Evolutionary conservation across 73 alveolate species (phyloP), one percentile per base, ranked within the genome.

Genomic region (Paramecium sexaurelia): DNA sequence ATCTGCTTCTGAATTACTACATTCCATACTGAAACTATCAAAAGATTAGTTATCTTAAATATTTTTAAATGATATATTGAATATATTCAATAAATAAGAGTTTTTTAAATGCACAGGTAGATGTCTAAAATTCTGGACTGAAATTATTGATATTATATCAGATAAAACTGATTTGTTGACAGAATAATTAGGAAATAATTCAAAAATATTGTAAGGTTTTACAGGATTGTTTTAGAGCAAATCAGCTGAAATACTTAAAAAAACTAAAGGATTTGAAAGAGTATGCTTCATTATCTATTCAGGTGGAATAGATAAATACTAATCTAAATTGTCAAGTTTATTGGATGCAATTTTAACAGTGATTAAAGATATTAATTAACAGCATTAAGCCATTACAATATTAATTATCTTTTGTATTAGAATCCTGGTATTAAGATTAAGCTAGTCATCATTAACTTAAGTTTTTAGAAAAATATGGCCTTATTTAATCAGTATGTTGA

Each of bases 401-500:
- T 71, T 88, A 15, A 88, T 88, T 69, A 75, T 88, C 13, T 88
- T 88, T 68, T 88, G 94, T 13, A 56, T 88, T 7, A 67, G 94
- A 45, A 88, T 88, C 10, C 32, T 88, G 17, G 90, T 88, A 8
- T 71, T 88, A 20, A 67, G 90, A 69, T 36, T 88, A 20, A 41
- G 84, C 39, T 40, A 37, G 13, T 39, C 69, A 22, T 56, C 91
- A 22, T 47, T 88, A 20, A 69, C 69, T 10, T 61, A 88, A 26
- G 78, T 68, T n/a, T 88, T 88, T 88, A 41, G 94, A 45, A 67
- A 43, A 27, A 82, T 88, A 39, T 88, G 94, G 94, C 89, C 94
- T 5, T 55, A 75, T 39, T 35, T 88, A 56, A 32, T 88, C 17
- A 41, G 88, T 20, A 68, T 88, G 84, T 69, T 88, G 19, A 88